Evolutionary conservation across 192 early-diverging fungal genomes (phyloP).

Genomic region (Coemansia sp.): DNA sequence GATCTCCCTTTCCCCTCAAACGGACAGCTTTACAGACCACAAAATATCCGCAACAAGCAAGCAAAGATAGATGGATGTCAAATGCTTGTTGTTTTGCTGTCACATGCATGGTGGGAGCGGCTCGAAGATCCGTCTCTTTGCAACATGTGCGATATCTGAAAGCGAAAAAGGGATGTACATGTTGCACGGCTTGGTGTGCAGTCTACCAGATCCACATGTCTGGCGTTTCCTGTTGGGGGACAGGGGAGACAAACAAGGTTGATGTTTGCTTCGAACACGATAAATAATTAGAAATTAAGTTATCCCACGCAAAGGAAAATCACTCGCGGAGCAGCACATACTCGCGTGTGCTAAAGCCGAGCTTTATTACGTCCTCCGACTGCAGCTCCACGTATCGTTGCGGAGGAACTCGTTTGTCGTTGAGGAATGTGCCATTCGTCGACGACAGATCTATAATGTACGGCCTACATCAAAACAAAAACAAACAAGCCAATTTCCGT

Average conservation of each 20-base stretch:
- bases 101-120: background rate
- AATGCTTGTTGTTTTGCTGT: background rate
- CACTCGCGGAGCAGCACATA: constrained; percentile 84
- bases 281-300: background rate
- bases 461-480: constrained; percentile 59
- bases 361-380: constrained; percentile 82
- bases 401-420: constrained; percentile 71
- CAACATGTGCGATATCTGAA: background rate
- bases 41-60: background rate
- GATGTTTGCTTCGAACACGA: background rate
- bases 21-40: background rate
- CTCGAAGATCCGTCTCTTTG: background rate
- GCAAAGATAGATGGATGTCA: background rate
- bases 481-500: background rate
- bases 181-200: background rate
- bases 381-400: constrained; percentile 86
- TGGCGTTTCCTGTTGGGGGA: background rate
- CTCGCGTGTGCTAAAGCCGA: constrained; percentile 89
- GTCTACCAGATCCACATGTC: background rate
- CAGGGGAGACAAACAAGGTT: background rate
- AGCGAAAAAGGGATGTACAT: constrained; percentile 2
- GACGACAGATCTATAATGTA: constrained; percentile 94
- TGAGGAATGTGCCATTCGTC: constrained; percentile 89
- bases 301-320: background rate
- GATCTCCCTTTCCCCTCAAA: too few species aligned